Conservation (phyloP, 495 filamentous ascomycete species). For the Niebla homalea region DNA sequence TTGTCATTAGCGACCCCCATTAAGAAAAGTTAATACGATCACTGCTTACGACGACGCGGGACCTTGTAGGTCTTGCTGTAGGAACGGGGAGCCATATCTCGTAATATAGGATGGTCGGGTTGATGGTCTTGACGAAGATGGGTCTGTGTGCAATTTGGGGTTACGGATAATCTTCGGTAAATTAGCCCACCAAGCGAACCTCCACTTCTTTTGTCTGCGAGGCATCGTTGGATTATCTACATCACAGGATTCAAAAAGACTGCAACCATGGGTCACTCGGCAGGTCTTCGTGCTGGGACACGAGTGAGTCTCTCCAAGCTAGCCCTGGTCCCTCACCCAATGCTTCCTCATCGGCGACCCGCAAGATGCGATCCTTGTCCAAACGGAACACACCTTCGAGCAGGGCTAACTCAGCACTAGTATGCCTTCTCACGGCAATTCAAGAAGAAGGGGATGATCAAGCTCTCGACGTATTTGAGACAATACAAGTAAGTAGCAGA, state of each 20-base stretch:
- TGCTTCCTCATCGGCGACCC: not conserved
- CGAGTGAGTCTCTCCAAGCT: constrained; percentile 41
- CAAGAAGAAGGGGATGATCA: constrained; percentile 86
- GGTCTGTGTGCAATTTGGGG: not conserved
- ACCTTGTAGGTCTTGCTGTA: constrained; percentile 99
- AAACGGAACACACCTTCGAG: too few species aligned
- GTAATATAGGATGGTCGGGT: constrained; percentile 23
- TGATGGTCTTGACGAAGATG: constrained; percentile 12
- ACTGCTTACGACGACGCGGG: constrained; percentile 51
- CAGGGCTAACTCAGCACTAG: constrained; percentile 30
- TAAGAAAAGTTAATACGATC: not conserved
- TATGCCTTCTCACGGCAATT: constrained; percentile 90
- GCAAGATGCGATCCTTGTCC: not conserved
- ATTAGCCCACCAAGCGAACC: not conserved
- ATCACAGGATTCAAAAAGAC: constrained; percentile 16
- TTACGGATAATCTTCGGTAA: not conserved
- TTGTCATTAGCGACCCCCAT: constrained; percentile 20
- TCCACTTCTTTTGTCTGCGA: not conserved
- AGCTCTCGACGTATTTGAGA: constrained; percentile 78
- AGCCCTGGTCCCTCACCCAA: too few species aligned
- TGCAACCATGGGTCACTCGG: constrained; percentile 83
- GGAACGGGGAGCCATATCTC: constrained; percentile 48
- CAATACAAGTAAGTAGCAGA: constrained; percentile 60
- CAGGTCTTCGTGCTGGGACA: constrained; percentile 89
- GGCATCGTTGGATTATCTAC: not conserved